Percentiles rank a stretch among this genome's conserved stretches.
phyloP scores from a whole-genome alignment of 495 filamentous ascomycete genomes.

The Chaetomium cochliodes region DNA sequence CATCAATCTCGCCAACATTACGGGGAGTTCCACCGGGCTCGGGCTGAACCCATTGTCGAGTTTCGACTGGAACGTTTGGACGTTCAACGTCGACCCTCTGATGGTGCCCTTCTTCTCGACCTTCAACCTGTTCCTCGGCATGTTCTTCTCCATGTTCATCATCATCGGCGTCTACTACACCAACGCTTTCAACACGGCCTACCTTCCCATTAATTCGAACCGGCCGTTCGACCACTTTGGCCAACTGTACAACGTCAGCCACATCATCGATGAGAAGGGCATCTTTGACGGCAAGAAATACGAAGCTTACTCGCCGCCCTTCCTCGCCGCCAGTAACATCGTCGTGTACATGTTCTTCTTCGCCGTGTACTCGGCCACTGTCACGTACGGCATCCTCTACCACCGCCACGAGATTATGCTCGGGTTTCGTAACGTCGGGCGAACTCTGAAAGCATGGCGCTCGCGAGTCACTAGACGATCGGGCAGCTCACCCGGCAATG shows the following conservation, averaged over 20 bases:
- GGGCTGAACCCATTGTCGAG: conserved; percentile 45
- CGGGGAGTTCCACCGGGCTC: conserved; percentile 36
- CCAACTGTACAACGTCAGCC: conserved; percentile 39
- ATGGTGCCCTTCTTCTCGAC: conserved; percentile 49
- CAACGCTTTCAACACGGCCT: conserved; percentile 42
- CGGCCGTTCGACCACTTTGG: conserved; percentile 42
- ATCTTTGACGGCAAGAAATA: conserved; percentile 42
- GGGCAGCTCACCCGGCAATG: not conserved
- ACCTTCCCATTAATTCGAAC: conserved; percentile 44
- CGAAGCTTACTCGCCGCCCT: conserved; percentile 43
- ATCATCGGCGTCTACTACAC: conserved; percentile 40
- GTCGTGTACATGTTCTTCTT: conserved; percentile 44
- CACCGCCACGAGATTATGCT: conserved; percentile 43
- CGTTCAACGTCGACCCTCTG: conserved; percentile 38
- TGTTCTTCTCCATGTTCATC: conserved; percentile 32
- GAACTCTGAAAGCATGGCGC: conserved; percentile 30
- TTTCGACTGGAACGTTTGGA: conserved; percentile 46
- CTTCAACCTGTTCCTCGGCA: conserved; percentile 42
- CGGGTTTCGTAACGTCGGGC: conserved; percentile 35
- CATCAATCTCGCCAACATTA: conserved; percentile 32
- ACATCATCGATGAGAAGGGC: conserved; percentile 37
- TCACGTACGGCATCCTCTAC: conserved; percentile 42
- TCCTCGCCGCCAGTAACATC: conserved; percentile 39
- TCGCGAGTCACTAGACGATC: conserved; percentile 9
- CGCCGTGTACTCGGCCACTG: conserved; percentile 40